These are phyloP conservation scores for Debaryomyces sp. DNA, from an alignment of 1,139 yeast genomes.

Conservation along the genomic window DNA sequence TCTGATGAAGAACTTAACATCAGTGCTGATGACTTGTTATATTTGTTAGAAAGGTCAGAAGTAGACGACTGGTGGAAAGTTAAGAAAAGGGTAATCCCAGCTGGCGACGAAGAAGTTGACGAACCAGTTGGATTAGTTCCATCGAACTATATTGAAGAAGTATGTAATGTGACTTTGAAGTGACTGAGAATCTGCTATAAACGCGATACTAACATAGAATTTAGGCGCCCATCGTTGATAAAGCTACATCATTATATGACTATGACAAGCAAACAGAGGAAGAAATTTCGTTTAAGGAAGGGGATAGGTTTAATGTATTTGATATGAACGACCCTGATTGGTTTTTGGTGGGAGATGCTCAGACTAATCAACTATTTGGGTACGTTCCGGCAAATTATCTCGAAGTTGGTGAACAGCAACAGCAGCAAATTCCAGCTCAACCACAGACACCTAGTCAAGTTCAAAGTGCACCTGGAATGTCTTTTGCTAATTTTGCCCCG, in stretches of 20 bases:
- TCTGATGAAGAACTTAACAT: slow-evolving; percentile 86
- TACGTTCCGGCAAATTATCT: slow-evolving; percentile 95
- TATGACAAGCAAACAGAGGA: slow-evolving; percentile 93
- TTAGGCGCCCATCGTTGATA: slow-evolving; percentile 42
- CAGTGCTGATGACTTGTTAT: slow-evolving; percentile 74
- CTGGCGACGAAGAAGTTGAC: slow-evolving; percentile 79
- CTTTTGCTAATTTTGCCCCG: slow-evolving; percentile 24
- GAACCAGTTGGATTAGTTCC: slow-evolving; percentile 96
- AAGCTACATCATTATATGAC: slow-evolving; percentile 78
- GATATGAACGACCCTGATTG: slow-evolving; percentile 92
- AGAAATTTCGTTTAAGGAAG: slow-evolving; percentile 81
- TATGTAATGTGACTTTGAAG: slow-evolving; percentile 27
- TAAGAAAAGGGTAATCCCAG: slow-evolving; percentile 71
- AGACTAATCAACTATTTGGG: slow-evolving; percentile 60
- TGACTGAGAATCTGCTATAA: neutral
- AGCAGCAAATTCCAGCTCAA: slow-evolving; percentile 13
- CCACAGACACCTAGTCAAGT: neutral
- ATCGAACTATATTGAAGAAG: slow-evolving; percentile 80
- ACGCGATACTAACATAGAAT: slow-evolving; percentile 18
- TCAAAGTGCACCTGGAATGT: slow-evolving; percentile 6
- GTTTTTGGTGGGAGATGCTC: slow-evolving; percentile 69
- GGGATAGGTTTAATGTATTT: slow-evolving; percentile 70
- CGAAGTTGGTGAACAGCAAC: slow-evolving; percentile 40
- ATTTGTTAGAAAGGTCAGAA: slow-evolving; percentile 79
- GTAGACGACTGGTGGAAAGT: slow-evolving; percentile 99